These are phyloP conservation scores for Patellaria atrata DNA, from an alignment of 495 filamentous ascomycete genomes.

Conservation along the genomic window DNA sequence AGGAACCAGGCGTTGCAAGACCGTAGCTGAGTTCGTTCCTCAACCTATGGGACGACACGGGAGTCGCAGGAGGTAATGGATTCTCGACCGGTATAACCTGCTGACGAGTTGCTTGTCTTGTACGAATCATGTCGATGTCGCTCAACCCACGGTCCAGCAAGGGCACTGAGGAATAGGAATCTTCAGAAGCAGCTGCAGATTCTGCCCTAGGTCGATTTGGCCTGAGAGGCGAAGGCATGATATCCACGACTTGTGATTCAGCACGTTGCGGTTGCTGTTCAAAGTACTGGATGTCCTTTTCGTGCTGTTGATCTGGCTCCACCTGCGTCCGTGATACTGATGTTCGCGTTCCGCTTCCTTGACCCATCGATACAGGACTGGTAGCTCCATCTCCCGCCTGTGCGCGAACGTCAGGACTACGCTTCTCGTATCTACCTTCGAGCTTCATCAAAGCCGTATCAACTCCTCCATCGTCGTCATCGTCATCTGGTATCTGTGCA, in stretches of 20 bases:
- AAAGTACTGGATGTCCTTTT: too few species aligned
- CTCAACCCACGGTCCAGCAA: conserved; percentile 59
- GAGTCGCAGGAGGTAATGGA: conserved; percentile 11
- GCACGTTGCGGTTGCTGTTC: too few species aligned
- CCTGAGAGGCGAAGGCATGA: background rate
- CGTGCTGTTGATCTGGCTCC: too few species aligned
- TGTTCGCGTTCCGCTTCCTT: too few species aligned
- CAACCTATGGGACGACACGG: background rate
- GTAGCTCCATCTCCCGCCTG: too few species aligned
- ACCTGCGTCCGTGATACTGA: too few species aligned
- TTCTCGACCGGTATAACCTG: conserved; percentile 11
- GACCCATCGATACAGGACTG: too few species aligned
- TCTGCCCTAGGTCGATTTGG: background rate
- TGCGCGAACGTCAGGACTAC: conserved; percentile 25
- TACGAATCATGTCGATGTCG: conserved; percentile 32
- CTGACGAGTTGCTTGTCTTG: conserved; percentile 14
- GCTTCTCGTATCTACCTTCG: conserved; percentile 68
- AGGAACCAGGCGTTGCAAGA: conserved; percentile 26
- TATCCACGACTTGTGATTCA: conserved; percentile 1
- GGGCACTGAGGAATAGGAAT: conserved; percentile 65
- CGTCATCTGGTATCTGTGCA: conserved; percentile 75
- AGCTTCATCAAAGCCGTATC: conserved; percentile 85
- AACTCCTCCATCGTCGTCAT: conserved; percentile 72
- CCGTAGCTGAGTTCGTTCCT: conserved; percentile 1
- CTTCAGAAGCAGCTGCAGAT: conserved; percentile 32